Conservation (phyloP, 208 protist species). For the Tritrichomonas musculus region DNA sequence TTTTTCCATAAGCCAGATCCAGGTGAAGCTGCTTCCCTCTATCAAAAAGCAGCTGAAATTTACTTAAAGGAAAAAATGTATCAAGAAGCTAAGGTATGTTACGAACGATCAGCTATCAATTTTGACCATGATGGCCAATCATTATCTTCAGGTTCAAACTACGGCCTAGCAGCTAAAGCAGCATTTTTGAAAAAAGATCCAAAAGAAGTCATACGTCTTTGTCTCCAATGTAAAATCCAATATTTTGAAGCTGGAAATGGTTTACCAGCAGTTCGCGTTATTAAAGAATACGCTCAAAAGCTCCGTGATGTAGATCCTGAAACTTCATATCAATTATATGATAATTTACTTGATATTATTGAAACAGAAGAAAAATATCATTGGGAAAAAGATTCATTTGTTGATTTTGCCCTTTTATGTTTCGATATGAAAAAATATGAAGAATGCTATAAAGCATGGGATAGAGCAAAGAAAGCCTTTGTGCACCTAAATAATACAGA, state of each 20-base stretch:
- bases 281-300: not conserved
- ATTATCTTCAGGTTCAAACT: not conserved
- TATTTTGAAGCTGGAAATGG: not conserved
- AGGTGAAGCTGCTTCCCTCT: not conserved
- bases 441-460: not conserved
- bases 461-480: not conserved
- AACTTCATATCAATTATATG: not conserved
- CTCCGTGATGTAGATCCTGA: not conserved
- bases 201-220: not conserved
- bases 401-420: not conserved
- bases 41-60: not conserved
- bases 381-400: constrained; percentile 22
- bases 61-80: not conserved
- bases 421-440: not conserved
- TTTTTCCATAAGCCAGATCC: not conserved
- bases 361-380: not conserved
- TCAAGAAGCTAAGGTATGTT: not conserved
- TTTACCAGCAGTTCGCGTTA: not conserved
- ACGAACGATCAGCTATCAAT: not conserved
- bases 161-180: not conserved
- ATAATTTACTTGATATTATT: not conserved
- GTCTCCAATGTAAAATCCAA: not conserved
- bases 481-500: not conserved
- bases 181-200: not conserved
- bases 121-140: not conserved